These are phyloP conservation scores for Eragrostis nindensis DNA, from an alignment of 176 grass and related monocot genomes.

Conservation along the genomic window DNA sequence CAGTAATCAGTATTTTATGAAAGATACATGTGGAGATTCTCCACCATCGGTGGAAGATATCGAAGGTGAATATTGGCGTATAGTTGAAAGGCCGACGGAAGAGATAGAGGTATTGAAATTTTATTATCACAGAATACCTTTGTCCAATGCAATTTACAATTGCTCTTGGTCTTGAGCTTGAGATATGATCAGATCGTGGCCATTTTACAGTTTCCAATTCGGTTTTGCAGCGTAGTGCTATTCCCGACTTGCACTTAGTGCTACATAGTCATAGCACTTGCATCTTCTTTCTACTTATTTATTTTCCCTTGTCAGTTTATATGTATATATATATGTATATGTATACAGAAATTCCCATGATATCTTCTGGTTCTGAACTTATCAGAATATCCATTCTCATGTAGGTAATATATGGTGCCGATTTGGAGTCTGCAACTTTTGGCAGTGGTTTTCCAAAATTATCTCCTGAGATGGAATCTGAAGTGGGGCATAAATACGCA, in stretches of 20 bases:
- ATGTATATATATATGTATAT: too few species aligned
- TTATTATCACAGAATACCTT: constrained; percentile 4
- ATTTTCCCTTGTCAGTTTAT: neutral
- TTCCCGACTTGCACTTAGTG: neutral
- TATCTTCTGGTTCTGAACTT: constrained; percentile 21
- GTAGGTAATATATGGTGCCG: constrained; percentile 87
- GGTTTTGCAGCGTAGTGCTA: neutral
- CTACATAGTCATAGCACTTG: constrained; percentile 10
- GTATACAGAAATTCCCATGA: neutral
- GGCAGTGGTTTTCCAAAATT: constrained; percentile 85
- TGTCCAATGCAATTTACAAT: neutral
- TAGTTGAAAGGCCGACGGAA: constrained; percentile 83
- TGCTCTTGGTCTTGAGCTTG: constrained; percentile 12
- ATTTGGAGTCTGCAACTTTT: constrained; percentile 84
- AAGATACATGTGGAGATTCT: constrained; percentile 41
- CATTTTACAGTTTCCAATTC: constrained; percentile 16
- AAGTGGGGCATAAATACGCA: constrained; percentile 59
- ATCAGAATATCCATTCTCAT: constrained; percentile 3
- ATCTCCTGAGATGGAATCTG: constrained; percentile 52
- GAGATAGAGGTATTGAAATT: constrained; percentile 78
- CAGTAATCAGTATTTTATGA: constrained; percentile 73
- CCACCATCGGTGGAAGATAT: constrained; percentile 74
- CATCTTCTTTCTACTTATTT: neutral
- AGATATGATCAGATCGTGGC: constrained; percentile 2
- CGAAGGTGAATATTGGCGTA: constrained; percentile 92